Percentiles rank a stretch among this genome's conserved stretches.
Evolutionary conservation across 352 stramenopile genomes (phyloP).

Genomic region (Globisporangium echinulatum): DNA sequence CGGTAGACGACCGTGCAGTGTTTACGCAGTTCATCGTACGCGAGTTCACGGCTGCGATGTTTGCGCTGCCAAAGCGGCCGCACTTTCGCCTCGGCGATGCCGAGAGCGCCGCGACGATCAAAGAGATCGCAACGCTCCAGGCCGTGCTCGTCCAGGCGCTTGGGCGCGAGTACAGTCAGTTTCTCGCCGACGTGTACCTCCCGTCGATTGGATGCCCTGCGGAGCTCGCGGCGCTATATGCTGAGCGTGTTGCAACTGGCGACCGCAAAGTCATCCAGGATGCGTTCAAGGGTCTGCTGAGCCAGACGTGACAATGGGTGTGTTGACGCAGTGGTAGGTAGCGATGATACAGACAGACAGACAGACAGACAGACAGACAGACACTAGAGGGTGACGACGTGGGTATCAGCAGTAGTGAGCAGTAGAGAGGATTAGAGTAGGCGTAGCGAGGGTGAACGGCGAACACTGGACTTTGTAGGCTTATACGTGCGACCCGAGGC

Average conservation of each 20-base stretch:
- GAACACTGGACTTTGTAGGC: too few species aligned
- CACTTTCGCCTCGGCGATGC: conserved; percentile 75
- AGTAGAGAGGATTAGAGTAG: too few species aligned
- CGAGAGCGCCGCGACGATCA: conserved; percentile 54
- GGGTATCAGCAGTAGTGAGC: too few species aligned
- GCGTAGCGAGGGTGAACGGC: too few species aligned
- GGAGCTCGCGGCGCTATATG: conserved; percentile 53
- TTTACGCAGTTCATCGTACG: conserved; percentile 64
- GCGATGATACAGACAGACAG: background rate
- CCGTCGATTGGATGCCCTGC: conserved; percentile 47
- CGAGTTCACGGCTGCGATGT: conserved; percentile 70
- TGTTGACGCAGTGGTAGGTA: too few species aligned
- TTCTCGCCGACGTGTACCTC: conserved; percentile 58
- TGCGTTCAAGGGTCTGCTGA: conserved; percentile 63
- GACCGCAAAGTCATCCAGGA: conserved; percentile 59
- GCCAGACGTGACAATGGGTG: conserved; percentile 23
- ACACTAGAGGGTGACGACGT: too few species aligned
- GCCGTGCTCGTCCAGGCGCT: conserved; percentile 48
- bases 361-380: background rate
- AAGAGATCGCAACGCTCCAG: conserved; percentile 73
- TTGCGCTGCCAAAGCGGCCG: conserved; percentile 46
- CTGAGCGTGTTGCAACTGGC: conserved; percentile 46
- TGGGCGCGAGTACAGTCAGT: conserved; percentile 54
- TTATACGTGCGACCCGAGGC: too few species aligned
- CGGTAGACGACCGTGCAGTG: conserved; percentile 26